Conservation (phyloP, 2,329 filamentous ascomycete species). For the Hortaea werneckii region DNA sequence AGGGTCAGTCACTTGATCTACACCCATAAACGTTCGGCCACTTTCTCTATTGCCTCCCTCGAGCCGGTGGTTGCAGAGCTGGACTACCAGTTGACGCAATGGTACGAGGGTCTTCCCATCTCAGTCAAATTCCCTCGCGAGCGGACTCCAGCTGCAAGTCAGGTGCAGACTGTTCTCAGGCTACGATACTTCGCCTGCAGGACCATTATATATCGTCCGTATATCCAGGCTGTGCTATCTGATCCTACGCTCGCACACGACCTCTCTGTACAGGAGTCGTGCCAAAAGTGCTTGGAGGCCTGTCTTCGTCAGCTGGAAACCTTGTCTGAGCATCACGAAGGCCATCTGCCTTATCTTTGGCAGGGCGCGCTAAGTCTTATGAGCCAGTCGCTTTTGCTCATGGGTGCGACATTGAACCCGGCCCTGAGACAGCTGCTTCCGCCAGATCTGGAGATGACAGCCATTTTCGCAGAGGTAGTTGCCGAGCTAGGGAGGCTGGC, state of each 20-base stretch:
- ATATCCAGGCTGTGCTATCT: slow-evolving; percentile 69
- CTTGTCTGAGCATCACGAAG: slow-evolving; percentile 67
- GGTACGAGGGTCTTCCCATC: slow-evolving; percentile 68
- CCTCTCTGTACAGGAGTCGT: slow-evolving; percentile 63
- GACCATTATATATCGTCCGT: slow-evolving; percentile 77
- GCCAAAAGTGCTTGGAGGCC: slow-evolving; percentile 71
- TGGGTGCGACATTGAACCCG: slow-evolving; percentile 74
- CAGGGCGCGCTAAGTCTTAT: slow-evolving; percentile 76
- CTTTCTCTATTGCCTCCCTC: slow-evolving; percentile 63
- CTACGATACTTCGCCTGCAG: slow-evolving; percentile 76
- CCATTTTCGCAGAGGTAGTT: slow-evolving; percentile 68
- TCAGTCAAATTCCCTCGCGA: slow-evolving; percentile 70
- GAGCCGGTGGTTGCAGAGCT: slow-evolving; percentile 71
- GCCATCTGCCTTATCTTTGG: slow-evolving; percentile 78
- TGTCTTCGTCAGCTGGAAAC: slow-evolving; percentile 71
- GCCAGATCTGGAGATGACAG: slow-evolving; percentile 50
- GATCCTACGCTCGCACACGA: slow-evolving; percentile 65
- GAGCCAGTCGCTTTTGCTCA: slow-evolving; percentile 69
- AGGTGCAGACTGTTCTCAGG: slow-evolving; percentile 68
- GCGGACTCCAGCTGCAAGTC: slow-evolving; percentile 55
- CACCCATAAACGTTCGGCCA: slow-evolving; percentile 57
- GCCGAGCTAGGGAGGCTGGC: slow-evolving; percentile 65
- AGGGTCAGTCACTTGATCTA: slow-evolving; percentile 23
- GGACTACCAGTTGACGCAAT: slow-evolving; percentile 73
- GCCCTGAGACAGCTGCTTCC: slow-evolving; percentile 58